phyloP scores from a whole-genome alignment of 495 filamentous ascomycete genomes.

The Penicillium verhagenii region DNA sequence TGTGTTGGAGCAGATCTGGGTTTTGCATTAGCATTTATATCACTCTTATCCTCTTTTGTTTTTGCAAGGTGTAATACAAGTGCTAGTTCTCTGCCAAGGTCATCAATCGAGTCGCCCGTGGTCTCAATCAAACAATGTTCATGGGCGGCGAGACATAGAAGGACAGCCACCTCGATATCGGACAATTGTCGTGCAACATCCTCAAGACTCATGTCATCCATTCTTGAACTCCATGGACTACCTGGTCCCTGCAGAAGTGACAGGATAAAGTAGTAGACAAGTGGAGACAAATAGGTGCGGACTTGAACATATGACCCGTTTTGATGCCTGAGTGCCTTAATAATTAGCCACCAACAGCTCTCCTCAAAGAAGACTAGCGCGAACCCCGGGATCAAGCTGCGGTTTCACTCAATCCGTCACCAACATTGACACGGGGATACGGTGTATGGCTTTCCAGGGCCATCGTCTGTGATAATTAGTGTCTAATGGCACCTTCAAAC shows the following conservation, averaged over 20 bases:
- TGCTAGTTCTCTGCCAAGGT: constrained; percentile 68
- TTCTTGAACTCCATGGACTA: constrained; percentile 28
- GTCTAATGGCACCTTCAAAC: constrained; percentile 46
- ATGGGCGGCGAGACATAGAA: constrained; percentile 73
- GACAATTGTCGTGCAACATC: constrained; percentile 70
- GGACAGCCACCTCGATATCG: constrained; percentile 83
- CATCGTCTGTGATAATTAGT: constrained; percentile 10
- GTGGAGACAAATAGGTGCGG: neutral
- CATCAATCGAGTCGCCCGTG: constrained; percentile 56
- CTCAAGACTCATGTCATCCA: constrained; percentile 61
- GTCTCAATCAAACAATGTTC: constrained; percentile 89
- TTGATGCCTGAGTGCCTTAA: constrained; percentile 12
- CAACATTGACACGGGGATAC: constrained; percentile 25
- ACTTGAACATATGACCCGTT: neutral
- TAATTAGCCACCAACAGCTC: constrained; percentile 2
- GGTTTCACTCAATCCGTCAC: constrained; percentile 6
- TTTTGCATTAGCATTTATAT: constrained; percentile 4
- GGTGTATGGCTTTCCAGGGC: constrained; percentile 13
- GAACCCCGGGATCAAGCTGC: constrained; percentile 5
- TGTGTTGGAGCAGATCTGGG: constrained; percentile 61
- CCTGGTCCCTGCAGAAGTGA: neutral
- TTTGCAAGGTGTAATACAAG: constrained; percentile 46
- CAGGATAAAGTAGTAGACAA: neutral
- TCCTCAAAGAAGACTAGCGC: constrained; percentile 21
- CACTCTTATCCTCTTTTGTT: neutral